These are phyloP conservation scores for Kickxella alabastrina DNA, from an alignment of 192 early-diverging fungal genomes.

Conservation along the genomic window DNA sequence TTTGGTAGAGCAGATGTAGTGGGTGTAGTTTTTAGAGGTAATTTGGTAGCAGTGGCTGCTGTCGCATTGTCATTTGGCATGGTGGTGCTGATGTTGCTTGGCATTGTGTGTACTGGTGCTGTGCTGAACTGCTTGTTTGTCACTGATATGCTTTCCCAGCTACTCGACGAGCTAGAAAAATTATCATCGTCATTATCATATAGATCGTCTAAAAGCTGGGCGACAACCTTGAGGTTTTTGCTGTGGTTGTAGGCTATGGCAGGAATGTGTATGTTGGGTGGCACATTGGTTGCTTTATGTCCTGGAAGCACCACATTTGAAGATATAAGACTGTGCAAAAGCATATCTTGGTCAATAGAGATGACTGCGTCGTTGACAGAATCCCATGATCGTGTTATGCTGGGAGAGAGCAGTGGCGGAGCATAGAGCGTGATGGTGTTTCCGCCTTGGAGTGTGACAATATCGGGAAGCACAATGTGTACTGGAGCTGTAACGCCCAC, in stretches of 20 bases:
- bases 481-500: constrained; percentile 13
- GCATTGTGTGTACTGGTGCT: not conserved
- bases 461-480: constrained; percentile 28
- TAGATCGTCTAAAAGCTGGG: constrained; percentile 3
- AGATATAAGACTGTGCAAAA: constrained; percentile 11
- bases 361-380: constrained; percentile 7
- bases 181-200: constrained; percentile 3
- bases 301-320: not conserved
- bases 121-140: not conserved
- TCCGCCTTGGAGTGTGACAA: constrained; percentile 23
- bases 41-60: too few relatives aligned
- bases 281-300: not conserved
- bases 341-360: constrained; percentile 32
- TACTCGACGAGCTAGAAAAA: constrained; percentile 1
- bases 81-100: not conserved
- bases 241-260: constrained; percentile 8
- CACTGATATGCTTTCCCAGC: not conserved
- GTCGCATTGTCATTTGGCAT: not conserved
- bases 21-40: too few relatives aligned
- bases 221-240: constrained; percentile 8
- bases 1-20: not conserved
- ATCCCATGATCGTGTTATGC: not conserved
- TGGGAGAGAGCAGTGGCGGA: constrained; percentile 1
- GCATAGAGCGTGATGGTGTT: constrained; percentile 24
- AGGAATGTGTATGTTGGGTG: not conserved